Percentiles rank a stretch among this genome's conserved stretches.
Conservation (phyloP, 1,284 basidiomycete genomes). For the Rhodotorula sp. region DNA sequence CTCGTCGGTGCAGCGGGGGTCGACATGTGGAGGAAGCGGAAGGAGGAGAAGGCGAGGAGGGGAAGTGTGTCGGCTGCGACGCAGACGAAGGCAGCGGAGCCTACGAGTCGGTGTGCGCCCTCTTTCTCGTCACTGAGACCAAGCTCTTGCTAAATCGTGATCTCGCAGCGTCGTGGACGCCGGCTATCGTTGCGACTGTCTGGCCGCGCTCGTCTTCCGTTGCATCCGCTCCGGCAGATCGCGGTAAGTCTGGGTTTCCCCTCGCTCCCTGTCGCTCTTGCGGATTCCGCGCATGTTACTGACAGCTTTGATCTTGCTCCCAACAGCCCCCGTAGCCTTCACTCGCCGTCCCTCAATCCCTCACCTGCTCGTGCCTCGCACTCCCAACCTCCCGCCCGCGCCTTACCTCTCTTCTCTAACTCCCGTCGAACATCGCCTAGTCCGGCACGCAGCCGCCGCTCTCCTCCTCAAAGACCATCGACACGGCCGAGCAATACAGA, state of each 20-base stretch:
- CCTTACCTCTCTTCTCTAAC: conserved; percentile 24
- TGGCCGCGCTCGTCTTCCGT: background rate
- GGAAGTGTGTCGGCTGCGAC: too few species aligned
- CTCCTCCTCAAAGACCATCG: conserved; percentile 20
- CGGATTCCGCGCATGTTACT: too few species aligned
- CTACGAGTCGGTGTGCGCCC: background rate
- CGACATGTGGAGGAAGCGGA: conserved; percentile 6
- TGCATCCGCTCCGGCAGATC: background rate
- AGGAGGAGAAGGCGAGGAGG: background rate
- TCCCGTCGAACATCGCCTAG: conserved; percentile 19
- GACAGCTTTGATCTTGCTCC: too few species aligned
- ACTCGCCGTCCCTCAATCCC: background rate
- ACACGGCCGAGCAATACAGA: conserved; percentile 3
- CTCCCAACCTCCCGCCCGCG: background rate
- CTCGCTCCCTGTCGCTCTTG: too few species aligned
- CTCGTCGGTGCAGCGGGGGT: background rate
- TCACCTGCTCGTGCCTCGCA: background rate
- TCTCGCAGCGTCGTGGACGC: background rate
- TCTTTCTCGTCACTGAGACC: background rate
- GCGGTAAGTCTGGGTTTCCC: too few species aligned
- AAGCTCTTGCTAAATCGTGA: background rate
- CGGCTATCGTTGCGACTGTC: background rate
- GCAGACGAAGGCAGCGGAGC: too few species aligned
- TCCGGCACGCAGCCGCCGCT: conserved; percentile 27
- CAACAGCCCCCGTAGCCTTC: too few species aligned